Conservation (phyloP, 208 protist genomes). For the Naegleria gruberi region DNA sequence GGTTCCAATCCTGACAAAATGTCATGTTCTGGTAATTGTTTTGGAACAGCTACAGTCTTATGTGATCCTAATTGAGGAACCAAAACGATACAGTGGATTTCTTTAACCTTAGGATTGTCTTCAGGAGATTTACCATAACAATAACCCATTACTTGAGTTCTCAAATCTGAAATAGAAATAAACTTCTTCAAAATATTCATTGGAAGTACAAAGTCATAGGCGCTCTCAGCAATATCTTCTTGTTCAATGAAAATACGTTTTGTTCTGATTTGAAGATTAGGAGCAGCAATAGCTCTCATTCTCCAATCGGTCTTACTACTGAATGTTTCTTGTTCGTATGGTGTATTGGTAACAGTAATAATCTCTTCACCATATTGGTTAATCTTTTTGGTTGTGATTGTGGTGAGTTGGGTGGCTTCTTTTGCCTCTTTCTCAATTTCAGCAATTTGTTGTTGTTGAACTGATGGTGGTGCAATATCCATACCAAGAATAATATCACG, state of each 20-base stretch:
- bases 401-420: constrained; percentile 64
- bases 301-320: constrained; percentile 84
- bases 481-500: constrained; percentile 99
- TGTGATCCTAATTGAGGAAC: constrained; percentile 85
- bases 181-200: constrained; percentile 92
- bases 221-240: constrained; percentile 67
- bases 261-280: constrained; percentile 83
- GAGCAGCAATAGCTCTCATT: constrained; percentile 74
- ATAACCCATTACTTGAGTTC: constrained; percentile 82
- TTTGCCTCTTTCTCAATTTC: constrained; percentile 90
- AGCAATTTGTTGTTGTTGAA: constrained; percentile 96
- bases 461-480: constrained; percentile 93
- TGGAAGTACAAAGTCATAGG: constrained; percentile 75
- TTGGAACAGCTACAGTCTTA: constrained; percentile 62
- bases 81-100: constrained; percentile 83
- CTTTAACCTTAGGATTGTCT: constrained; percentile 81
- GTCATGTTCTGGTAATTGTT: constrained; percentile 69
- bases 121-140: constrained; percentile 77
- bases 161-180: constrained; percentile 75
- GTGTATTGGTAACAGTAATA: constrained; percentile 66
- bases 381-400: constrained; percentile 64
- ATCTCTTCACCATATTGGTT: constrained; percentile 85
- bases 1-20: constrained; percentile 77
- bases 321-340: constrained; percentile 78
- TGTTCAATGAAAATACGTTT: constrained; percentile 84